Percentiles rank a stretch among this genome's conserved stretches.
These are phyloP conservation scores for Poterioochromonas sp. DNA, from an alignment of 352 stramenopile species.

Conservation along the genomic window DNA sequence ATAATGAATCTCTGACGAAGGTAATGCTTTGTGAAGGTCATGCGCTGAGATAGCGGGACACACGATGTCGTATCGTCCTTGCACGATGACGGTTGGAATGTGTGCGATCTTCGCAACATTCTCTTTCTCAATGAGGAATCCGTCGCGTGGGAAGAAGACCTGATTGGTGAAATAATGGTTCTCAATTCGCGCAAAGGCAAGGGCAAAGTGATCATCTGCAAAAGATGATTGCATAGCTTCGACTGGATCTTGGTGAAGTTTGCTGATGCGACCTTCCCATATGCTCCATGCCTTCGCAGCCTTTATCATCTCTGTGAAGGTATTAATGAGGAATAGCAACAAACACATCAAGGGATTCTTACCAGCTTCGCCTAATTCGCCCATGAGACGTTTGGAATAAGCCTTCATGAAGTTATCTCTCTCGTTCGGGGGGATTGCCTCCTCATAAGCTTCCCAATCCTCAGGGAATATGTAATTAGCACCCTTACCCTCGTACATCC, in stretches of 20 bases:
- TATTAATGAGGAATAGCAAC: neutral
- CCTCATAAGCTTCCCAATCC: constrained; percentile 72
- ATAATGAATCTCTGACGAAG: constrained; percentile 58
- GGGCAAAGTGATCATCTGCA: constrained; percentile 66
- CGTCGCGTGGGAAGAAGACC: constrained; percentile 71
- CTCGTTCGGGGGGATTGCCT: constrained; percentile 68
- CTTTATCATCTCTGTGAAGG: constrained; percentile 48
- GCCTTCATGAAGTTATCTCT: constrained; percentile 66
- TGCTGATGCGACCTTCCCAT: constrained; percentile 71
- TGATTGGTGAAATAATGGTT: constrained; percentile 82
- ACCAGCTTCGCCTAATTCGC: constrained; percentile 62
- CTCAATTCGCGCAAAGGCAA: constrained; percentile 80
- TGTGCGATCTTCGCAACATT: constrained; percentile 67
- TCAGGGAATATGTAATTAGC: constrained; percentile 78
- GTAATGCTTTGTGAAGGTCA: constrained; percentile 68
- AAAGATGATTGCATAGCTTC: constrained; percentile 55
- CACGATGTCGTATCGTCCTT: constrained; percentile 74
- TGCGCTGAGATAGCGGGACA: constrained; percentile 70
- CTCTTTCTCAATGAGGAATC: constrained; percentile 73
- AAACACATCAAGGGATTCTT: neutral
- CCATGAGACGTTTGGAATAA: constrained; percentile 73
- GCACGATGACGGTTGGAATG: constrained; percentile 78
- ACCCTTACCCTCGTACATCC: constrained; percentile 74
- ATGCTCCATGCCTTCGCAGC: constrained; percentile 75
- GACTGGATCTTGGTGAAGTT: constrained; percentile 46